Base-by-base conservation (phyloP, 495 filamentous ascomycete species). In the Parathielavia hyrcaniae region DNA sequence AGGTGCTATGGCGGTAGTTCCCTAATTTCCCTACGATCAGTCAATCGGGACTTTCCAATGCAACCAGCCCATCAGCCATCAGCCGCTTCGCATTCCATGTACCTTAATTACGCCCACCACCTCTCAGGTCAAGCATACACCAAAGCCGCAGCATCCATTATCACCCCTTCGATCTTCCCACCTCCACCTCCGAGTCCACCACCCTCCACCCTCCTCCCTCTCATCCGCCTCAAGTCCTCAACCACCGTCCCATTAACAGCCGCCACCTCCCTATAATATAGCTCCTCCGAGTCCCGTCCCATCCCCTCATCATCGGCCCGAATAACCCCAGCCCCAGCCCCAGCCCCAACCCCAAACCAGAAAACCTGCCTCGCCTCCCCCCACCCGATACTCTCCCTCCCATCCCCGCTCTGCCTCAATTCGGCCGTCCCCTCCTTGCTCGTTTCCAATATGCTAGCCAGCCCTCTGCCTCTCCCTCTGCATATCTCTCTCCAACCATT, bases 361-460 rank as follows among this genome's bases (percentile, higher is more conserved):
- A 86, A 83, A 7, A 73, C 69, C 67, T 87, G 84, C 41, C 68
- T 71, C 1, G 80, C 78, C 36, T 70, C 76, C 0, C 84, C 85
- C 45, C 66, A 80, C 14, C 78, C 77, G 32, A 63, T 73, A 20
- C 77, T 78, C 17, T 60, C 73, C 46, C 67, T 79, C 30, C 71
- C 70, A 22, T 76, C 75, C 0, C 75, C 78, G 0, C 65, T 73
- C 61, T 72, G 71, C 16, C 75, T 62, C 59, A 83, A 86, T 34
- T 53, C 60, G 10, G 83, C 83, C 9, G 69, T 76, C 17, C 83
- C 85, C 35, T 82, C 79, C 61, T 82, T 80, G 19, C 56, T 73
- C 1, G 83, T 86, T 1, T 55, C 64, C 8, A 85, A 64, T 19
- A 1, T 67, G n/a, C 76, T 80, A 0, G 56, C 62, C 35, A 74